Evolutionary conservation across 768 basidiomycete species (phyloP), one percentile per base, ranked within the genome.

Genomic region (Floccularia luteovirens): DNA sequence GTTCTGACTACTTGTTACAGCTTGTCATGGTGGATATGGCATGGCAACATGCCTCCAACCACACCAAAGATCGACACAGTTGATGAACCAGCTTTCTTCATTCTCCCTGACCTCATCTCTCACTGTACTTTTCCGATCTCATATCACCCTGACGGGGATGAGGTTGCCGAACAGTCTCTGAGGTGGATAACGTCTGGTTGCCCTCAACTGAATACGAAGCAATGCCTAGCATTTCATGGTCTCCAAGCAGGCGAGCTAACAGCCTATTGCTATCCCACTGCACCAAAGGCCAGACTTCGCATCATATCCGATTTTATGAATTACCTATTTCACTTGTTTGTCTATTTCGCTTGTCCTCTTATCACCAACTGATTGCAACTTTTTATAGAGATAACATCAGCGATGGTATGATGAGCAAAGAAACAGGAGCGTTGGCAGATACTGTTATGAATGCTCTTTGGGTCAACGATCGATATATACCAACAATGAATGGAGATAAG

Each of bases 401-500:
- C 51, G 84, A 88, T 52, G 81, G 82, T 38, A 82, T 85, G 80
- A 75, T 80, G 66, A 72, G 74, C 40, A 63, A 69, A 24, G 74
- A 79, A 36, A 77, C 80, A 3, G 66, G 70, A 45, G 63, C 66
- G 13, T 63, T 83, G 40, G 70, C 79, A 22, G 62, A 79, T 51
- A 69, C 77, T 24, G 79, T 87, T 50, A 82, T 87, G 75, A 80
- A 82, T 52, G 75, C 80, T 2, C 58, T 88, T 4, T 72, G 78
- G 66, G 69, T 74, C 49, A 70, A 69, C 13, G 59, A 74, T 24
- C 57, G 51, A 6, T 82, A 78, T 52, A 64, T 55, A 38, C 74
- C 80, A 2, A 68, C 74, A 3, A 53, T 51, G 19, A 59, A 58
- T 32, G 50, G 42, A 43, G 66, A 62, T 8, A 63, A 64, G 43